Conservation (phyloP, 305 asterid species). For the Rubia peregrina region DNA sequence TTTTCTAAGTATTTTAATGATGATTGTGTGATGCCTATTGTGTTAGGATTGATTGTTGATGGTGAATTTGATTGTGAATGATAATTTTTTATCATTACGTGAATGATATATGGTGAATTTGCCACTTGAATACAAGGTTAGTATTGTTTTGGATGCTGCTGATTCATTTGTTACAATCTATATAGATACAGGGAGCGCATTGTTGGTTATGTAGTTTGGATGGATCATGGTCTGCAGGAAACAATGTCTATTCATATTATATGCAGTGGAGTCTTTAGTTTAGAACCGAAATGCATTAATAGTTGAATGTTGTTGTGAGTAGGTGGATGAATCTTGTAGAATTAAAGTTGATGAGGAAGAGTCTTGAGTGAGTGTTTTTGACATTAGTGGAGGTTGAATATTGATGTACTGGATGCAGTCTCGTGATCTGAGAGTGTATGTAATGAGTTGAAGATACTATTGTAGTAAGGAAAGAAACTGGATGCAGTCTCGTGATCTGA, state of each 20-base stretch:
- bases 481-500: background rate
- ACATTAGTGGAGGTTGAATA: background rate
- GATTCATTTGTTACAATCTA: no score
- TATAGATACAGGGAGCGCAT: background rate
- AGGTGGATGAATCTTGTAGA: background rate
- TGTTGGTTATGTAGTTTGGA: background rate
- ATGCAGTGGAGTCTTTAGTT: background rate
- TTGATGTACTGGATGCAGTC: background rate
- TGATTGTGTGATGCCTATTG: no score
- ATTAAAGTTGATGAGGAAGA: background rate
- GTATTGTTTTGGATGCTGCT: no score
- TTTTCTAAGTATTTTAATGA: no score
- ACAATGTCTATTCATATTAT: background rate
- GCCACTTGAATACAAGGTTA: no score
- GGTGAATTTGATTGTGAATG: no score
- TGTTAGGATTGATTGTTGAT: no score
- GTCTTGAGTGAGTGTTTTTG: background rate
- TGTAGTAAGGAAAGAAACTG: no score
- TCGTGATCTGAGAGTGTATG: background rate
- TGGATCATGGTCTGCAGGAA: conserved; percentile 3
- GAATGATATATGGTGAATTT: no score
- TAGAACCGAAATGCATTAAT: background rate
- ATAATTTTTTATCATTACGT: no score
- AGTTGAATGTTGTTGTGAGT: background rate
- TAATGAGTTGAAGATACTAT: no score